These are phyloP conservation scores for Moricandia moricandioides DNA, from an alignment of 345 rosid genomes.

Conservation along the genomic window DNA sequence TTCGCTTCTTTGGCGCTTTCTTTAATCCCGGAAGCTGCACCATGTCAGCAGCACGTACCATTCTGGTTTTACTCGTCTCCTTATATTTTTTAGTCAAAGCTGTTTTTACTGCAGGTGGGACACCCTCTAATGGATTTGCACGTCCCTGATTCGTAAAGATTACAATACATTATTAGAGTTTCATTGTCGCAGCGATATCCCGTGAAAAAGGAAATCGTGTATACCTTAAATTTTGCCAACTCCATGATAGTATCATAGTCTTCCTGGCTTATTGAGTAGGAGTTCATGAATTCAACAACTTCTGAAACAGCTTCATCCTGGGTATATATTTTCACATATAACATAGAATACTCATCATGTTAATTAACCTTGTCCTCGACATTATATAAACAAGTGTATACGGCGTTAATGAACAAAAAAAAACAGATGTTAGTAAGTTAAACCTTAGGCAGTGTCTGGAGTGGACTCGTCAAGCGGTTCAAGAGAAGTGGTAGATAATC, in stretches of 20 bases:
- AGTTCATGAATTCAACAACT: conserved; percentile 87
- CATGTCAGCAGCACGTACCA: conserved; percentile 90
- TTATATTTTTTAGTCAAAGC: conserved; percentile 88
- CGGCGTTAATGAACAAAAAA: not conserved
- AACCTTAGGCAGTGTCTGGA: conserved; percentile 79
- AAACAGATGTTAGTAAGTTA: conserved; percentile 1
- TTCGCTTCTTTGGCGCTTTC: conserved; percentile 75
- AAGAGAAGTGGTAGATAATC: conserved; percentile 68
- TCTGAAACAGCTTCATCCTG: conserved; percentile 91
- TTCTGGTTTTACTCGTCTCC: conserved; percentile 60
- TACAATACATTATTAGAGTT: conserved; percentile 11
- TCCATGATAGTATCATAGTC: conserved; percentile 77
- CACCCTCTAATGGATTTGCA: conserved; percentile 80
- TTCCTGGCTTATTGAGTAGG: conserved; percentile 85
- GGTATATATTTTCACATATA: conserved; percentile 18
- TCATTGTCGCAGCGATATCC: not conserved
- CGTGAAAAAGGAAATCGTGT: conserved; percentile 1
- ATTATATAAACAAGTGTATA: conserved; percentile 1
- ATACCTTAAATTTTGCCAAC: conserved; percentile 80
- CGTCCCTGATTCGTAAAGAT: conserved; percentile 52
- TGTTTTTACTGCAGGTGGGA: conserved; percentile 75
- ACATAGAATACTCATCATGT: conserved; percentile 3
- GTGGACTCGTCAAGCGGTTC: conserved; percentile 75
- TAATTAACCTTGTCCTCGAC: not conserved
- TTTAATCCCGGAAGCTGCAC: conserved; percentile 77